phyloP scores from a whole-genome alignment of 352 stramenopile genomes.

The Thalassiosira hispida region DNA sequence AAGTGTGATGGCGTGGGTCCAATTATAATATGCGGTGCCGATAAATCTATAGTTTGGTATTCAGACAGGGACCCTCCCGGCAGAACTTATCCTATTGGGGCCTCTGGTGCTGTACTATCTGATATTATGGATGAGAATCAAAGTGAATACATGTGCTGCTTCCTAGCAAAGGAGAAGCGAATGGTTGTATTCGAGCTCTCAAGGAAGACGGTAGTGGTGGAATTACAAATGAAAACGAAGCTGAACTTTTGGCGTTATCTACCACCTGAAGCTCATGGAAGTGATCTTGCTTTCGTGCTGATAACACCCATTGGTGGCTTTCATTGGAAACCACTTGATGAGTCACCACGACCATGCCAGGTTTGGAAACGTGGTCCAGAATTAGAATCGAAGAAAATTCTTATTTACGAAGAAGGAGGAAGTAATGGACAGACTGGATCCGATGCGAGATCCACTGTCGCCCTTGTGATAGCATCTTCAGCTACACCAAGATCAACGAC shows the following conservation, averaged over 20 bases:
- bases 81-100: conserved; percentile 82
- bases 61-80: conserved; percentile 72
- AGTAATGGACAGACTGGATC: conserved; percentile 67
- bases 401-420: conserved; percentile 84
- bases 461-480: conserved; percentile 77
- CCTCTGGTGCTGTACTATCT: conserved; percentile 81
- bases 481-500: conserved; percentile 42
- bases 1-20: conserved; percentile 66
- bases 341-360: conserved; percentile 77
- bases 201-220: conserved; percentile 80
- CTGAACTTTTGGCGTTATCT: conserved; percentile 86
- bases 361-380: conserved; percentile 81
- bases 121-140: conserved; percentile 79
- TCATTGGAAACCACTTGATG: conserved; percentile 84
- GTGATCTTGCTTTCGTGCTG: conserved; percentile 79
- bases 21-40: conserved; percentile 81
- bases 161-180: conserved; percentile 84
- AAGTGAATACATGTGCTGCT: conserved; percentile 86
- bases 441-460: conserved; percentile 77
- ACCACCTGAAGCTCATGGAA: conserved; percentile 74
- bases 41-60: conserved; percentile 84
- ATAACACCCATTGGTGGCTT: conserved; percentile 85
- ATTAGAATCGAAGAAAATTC: conserved; percentile 85
- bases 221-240: conserved; percentile 87
- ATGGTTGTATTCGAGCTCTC: conserved; percentile 76